phyloP scores from a whole-genome alignment of 1,139 yeast species.

The Lodderomyces pseudojiufengensis region DNA sequence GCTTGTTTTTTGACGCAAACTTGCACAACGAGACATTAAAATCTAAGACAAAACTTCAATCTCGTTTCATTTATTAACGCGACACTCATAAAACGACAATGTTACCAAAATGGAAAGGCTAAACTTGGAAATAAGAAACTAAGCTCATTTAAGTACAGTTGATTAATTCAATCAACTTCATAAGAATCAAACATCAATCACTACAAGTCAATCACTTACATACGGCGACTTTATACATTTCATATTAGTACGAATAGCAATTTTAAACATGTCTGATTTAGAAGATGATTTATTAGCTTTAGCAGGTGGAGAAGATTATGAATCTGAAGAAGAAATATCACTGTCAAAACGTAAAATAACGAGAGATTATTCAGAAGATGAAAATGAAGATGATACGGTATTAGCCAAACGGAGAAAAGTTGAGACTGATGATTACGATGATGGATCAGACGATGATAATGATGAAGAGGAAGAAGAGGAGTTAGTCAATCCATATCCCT shows the following conservation, averaged over 20 bases:
- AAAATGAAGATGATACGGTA: slow-evolving; percentile 27
- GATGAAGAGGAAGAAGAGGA: slow-evolving; percentile 19
- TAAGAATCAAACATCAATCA: too few species aligned
- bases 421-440: slow-evolving; percentile 18
- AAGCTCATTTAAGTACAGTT: too few species aligned
- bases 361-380: slow-evolving; percentile 22
- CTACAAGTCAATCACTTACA: too few species aligned
- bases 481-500: slow-evolving; percentile 76
- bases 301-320: slow-evolving; percentile 63
- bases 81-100: too few species aligned
- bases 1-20: background rate
- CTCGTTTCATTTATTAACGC: too few species aligned
- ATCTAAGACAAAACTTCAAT: too few species aligned
- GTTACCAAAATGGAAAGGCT: too few species aligned
- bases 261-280: slow-evolving; percentile 65
- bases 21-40: too few species aligned
- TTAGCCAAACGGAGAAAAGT: slow-evolving; percentile 15
- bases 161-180: too few species aligned
- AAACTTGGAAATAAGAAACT: too few species aligned
- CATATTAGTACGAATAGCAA: too few species aligned
- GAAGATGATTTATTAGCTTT: slow-evolving; percentile 89
- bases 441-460: slow-evolving; percentile 16
- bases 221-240: too few species aligned
- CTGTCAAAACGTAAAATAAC: slow-evolving; percentile 19
- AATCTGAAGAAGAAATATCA: slow-evolving; percentile 21